phyloP scores from a whole-genome alignment of 306 rosid genomes.

The Pyrus bretschneideri region DNA sequence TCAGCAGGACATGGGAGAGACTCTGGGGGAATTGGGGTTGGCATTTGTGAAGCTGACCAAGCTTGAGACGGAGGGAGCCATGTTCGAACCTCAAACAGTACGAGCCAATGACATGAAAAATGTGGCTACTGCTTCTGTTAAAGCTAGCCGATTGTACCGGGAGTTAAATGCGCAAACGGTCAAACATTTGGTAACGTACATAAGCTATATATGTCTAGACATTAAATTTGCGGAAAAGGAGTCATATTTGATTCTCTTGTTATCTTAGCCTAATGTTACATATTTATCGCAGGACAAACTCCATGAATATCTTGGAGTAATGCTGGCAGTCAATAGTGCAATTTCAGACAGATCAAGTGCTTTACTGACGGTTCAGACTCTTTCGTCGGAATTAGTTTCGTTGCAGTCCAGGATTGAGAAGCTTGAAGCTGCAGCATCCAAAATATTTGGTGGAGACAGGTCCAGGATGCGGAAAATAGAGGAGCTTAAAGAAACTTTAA shows the following conservation, averaged over 20 bases:
- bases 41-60: constrained; percentile 45
- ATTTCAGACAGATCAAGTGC: constrained; percentile 82
- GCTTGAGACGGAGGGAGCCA: constrained; percentile 80
- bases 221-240: not conserved
- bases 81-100: constrained; percentile 51
- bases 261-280: not conserved
- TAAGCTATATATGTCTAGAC: not conserved
- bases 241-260: not conserved
- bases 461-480: constrained; percentile 63
- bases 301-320: constrained; percentile 80
- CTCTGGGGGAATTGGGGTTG: not conserved
- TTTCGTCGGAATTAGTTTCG: constrained; percentile 60
- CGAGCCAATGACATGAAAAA: constrained; percentile 72
- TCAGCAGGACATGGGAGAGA: constrained; percentile 1
- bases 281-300: constrained; percentile 59
- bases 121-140: constrained; percentile 79
- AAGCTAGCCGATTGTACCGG: constrained; percentile 74
- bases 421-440: constrained; percentile 85
- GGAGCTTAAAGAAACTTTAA: constrained; percentile 70
- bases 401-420: constrained; percentile 73
- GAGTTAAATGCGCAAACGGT: constrained; percentile 82
- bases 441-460: constrained; percentile 84
- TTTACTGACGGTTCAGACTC: constrained; percentile 75
- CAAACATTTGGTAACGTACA: constrained; percentile 71
- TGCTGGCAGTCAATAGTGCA: constrained; percentile 72